Evolutionary conservation across 2,329 filamentous ascomycete genomes (phyloP).

Genomic region (Grosmannia huntii): DNA sequence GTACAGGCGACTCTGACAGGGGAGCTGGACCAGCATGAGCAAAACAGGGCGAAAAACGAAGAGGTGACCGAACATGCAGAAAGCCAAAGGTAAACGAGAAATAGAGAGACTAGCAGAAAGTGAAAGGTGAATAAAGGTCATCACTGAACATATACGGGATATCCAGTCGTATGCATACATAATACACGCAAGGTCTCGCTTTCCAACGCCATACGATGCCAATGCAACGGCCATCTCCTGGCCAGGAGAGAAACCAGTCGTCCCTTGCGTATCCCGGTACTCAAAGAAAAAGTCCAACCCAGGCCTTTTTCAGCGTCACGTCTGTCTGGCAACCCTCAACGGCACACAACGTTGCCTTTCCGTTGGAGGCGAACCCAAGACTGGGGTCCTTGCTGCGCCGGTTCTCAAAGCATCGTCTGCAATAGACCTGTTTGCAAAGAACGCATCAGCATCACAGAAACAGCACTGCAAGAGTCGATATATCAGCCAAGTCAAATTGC

Average conservation of each 20-base stretch:
- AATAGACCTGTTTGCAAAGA: constrained; percentile 41
- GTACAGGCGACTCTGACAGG: neutral
- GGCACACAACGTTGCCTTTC: constrained; percentile 32
- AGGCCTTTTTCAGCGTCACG: constrained; percentile 39
- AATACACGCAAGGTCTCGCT: neutral
- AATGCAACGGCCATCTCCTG: neutral
- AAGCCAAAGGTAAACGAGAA: neutral
- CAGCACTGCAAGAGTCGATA: neutral
- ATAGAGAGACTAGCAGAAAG: neutral
- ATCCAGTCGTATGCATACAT: neutral
- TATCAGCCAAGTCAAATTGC: neutral
- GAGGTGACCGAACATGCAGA: neutral
- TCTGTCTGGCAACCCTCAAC: constrained; percentile 45
- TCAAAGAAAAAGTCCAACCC: constrained; percentile 49
- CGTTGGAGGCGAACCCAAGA: constrained; percentile 25
- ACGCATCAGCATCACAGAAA: neutral
- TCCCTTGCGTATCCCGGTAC: neutral
- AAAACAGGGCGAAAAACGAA: neutral
- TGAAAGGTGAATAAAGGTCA: neutral
- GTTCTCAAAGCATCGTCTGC: constrained; percentile 46
- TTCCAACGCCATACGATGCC: neutral
- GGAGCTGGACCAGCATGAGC: neutral
- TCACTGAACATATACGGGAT: neutral
- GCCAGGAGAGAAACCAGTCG: neutral
- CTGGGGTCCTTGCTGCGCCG: constrained; percentile 23